Conservation (phyloP, 176 grass and related monocot genomes). For the Tuctoria greenei region DNA sequence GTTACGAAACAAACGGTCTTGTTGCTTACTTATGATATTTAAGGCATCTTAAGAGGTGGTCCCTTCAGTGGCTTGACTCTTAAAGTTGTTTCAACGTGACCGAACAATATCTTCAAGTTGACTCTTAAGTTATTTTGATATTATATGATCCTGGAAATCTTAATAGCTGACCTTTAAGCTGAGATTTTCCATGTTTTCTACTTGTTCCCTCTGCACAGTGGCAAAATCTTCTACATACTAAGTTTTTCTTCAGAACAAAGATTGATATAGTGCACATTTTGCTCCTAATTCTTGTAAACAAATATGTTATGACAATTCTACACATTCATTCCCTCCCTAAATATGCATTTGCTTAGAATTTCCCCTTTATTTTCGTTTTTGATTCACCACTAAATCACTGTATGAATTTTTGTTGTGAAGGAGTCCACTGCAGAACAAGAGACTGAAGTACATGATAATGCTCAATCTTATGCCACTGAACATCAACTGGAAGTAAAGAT, state of each 20-base stretch:
- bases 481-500: constrained; percentile 54
- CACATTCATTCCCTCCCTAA: not conserved
- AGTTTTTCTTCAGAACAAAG: not conserved
- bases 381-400: constrained; percentile 25
- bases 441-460: constrained; percentile 51
- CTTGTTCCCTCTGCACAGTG: not conserved
- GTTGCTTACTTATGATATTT: not conserved
- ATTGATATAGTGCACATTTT: not conserved
- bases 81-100: not conserved
- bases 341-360: not conserved
- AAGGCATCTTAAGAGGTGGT: not conserved
- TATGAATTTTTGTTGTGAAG: constrained; percentile 50
- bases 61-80: not conserved
- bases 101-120: not conserved
- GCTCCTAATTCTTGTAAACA: not conserved
- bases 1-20: not conserved
- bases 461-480: constrained; percentile 51
- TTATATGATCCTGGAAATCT: not conserved
- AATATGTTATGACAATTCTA: not conserved
- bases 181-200: not conserved
- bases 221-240: not conserved
- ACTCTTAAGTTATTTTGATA: not conserved
- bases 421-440: constrained; percentile 60
- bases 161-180: not conserved
- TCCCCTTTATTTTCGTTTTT: not conserved